Evolutionary conservation across 106 monocot species (phyloP).

Genomic region (Dioscorea zingiberensis): DNA sequence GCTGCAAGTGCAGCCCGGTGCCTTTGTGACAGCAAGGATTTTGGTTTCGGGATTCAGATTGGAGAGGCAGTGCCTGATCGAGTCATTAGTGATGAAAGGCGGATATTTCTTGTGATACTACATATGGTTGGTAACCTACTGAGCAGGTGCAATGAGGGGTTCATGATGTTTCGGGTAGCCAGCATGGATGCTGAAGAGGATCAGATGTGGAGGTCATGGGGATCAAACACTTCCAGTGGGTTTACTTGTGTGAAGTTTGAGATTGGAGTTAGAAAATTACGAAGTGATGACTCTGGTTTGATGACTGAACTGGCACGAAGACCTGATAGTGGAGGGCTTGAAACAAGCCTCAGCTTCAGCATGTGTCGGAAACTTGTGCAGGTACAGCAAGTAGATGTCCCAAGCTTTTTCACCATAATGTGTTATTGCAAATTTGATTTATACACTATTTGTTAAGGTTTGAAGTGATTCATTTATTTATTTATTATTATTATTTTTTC

Average conservation of each 20-base stretch:
- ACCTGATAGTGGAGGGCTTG: conserved; percentile 11
- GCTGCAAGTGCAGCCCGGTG: conserved; percentile 27
- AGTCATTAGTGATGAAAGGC: conserved; percentile 44
- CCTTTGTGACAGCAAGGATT: conserved; percentile 26
- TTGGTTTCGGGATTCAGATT: conserved; percentile 27
- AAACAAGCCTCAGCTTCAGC: conserved; percentile 23
- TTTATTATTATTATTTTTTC: no score
- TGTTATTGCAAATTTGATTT: no score
- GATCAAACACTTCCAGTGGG: conserved; percentile 7
- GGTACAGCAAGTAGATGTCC: conserved; percentile 10
- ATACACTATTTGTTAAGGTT: no score
- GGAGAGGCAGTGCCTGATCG: conserved; percentile 19
- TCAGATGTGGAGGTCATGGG: conserved; percentile 26
- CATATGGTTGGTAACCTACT: conserved; percentile 32
- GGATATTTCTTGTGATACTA: conserved; percentile 39
- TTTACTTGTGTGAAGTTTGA: conserved; percentile 28
- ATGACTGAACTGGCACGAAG: conserved; percentile 6
- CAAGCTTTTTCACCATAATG: not conserved
- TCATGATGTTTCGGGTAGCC: conserved; percentile 13
- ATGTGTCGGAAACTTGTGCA: conserved; percentile 51
- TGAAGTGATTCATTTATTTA: no score
- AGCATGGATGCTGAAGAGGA: not conserved
- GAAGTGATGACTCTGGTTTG: not conserved
- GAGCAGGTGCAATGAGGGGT: conserved; percentile 15
- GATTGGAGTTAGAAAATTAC: conserved; percentile 22